These are phyloP conservation scores for Calonectria naviculata DNA, from an alignment of 2,329 filamentous ascomycete species.

Conservation along the genomic window DNA sequence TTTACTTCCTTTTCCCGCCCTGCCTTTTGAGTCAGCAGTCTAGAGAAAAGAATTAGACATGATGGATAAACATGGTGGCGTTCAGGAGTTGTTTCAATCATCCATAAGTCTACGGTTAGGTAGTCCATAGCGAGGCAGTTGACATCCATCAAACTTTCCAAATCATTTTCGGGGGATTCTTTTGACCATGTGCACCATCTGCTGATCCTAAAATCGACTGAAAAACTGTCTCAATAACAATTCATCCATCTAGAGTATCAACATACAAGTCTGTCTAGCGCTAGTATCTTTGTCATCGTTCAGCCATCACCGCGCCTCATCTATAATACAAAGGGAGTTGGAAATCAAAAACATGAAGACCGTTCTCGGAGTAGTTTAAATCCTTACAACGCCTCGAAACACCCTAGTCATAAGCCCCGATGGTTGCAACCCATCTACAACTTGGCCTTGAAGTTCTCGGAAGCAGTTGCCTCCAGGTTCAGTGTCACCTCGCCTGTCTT, in stretches of 20 bases:
- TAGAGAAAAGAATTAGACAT: not conserved
- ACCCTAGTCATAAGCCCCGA: not conserved
- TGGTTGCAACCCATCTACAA: constrained; percentile 41
- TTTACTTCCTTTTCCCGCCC: not conserved
- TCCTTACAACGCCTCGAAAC: constrained; percentile 37
- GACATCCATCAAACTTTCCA: not conserved
- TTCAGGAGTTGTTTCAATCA: not conserved
- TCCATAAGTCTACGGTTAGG: not conserved
- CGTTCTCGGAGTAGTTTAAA: constrained; percentile 4
- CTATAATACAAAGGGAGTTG: constrained; percentile 18
- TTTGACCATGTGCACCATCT: not conserved
- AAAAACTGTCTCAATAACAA: not conserved
- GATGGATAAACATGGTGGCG: not conserved
- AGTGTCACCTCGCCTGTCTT: constrained; percentile 82
- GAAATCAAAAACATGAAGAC: constrained; percentile 14
- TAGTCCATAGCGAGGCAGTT: not conserved
- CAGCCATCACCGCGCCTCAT: not conserved
- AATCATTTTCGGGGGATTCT: not conserved
- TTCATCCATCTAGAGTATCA: not conserved
- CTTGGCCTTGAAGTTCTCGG: constrained; percentile 52
- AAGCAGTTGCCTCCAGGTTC: constrained; percentile 87
- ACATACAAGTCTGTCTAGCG: constrained; percentile 9
- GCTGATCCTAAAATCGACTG: not conserved
- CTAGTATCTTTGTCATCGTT: not conserved
- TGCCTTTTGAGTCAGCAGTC: not conserved